phyloP scores from a whole-genome alignment of 306 rosid genomes.

The Glycine tomentella region DNA sequence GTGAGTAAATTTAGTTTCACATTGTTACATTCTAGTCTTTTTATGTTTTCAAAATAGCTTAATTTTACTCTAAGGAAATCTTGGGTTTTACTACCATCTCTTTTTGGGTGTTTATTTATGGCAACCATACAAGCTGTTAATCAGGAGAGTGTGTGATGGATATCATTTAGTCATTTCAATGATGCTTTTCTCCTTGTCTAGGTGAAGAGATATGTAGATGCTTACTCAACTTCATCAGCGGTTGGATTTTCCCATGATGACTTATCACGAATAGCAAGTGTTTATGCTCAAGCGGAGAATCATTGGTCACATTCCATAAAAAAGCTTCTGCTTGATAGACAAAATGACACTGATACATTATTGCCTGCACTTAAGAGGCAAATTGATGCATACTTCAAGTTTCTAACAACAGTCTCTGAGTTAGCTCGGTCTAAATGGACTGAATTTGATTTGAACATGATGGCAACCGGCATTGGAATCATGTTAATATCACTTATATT shows the following conservation, averaged over 20 bases:
- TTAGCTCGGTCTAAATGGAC: conserved; percentile 98
- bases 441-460: conserved; percentile 84
- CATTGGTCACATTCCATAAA: conserved; percentile 66
- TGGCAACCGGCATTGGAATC: conserved; percentile 80
- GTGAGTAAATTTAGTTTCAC: too few species aligned
- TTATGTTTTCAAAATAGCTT: too few species aligned
- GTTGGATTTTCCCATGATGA: conserved; percentile 94
- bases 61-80: too few species aligned
- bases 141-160: too few species aligned
- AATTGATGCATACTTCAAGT: conserved; percentile 69
- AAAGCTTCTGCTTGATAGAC: conserved; percentile 53
- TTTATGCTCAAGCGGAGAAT: conserved; percentile 73
- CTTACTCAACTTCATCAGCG: conserved; percentile 85
- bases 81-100: too few species aligned
- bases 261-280: conserved; percentile 61
- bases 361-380: conserved; percentile 69
- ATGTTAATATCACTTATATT: conserved; percentile 71
- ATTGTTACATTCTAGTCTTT: too few species aligned
- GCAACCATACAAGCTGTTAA: too few species aligned
- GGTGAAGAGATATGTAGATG: conserved; percentile 93
- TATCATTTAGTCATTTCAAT: too few species aligned
- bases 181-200: conserved; percentile 48
- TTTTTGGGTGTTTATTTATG: too few species aligned
- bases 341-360: conserved; percentile 52
- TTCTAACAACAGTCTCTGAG: conserved; percentile 76